A percentile compares a stretch with the other conserved stretches of the same genome.
Conservation (phyloP, 345 rosid genomes). For the Turritis glabra region DNA sequence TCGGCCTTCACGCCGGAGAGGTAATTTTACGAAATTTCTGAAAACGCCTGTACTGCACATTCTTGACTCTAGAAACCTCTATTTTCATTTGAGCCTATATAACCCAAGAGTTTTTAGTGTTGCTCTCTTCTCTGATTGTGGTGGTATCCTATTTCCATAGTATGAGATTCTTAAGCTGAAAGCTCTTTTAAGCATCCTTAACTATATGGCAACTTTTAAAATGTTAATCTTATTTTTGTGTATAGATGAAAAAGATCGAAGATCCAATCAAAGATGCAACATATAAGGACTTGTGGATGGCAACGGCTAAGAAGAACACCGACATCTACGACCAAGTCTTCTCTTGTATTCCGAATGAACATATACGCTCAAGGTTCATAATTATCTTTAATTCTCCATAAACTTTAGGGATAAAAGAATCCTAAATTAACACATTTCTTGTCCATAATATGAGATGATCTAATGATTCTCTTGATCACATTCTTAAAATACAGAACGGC, state of each 20-base stretch:
- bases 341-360: slow-evolving; percentile 81
- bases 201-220: not conserved
- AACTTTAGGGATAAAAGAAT: not conserved
- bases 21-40: slow-evolving; percentile 34
- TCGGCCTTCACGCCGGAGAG: slow-evolving; percentile 70
- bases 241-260: slow-evolving; percentile 55
- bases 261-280: slow-evolving; percentile 74
- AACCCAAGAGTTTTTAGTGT: not conserved
- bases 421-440: not conserved
- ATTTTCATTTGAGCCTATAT: not conserved
- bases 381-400: not conserved
- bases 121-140: not conserved
- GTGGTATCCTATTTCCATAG: not conserved
- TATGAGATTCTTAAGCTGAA: not conserved
- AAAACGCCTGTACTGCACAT: not conserved
- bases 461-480: not conserved
- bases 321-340: slow-evolving; percentile 73
- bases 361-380: slow-evolving; percentile 61
- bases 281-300: slow-evolving; percentile 68
- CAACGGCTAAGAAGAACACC: slow-evolving; percentile 75
- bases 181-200: not conserved
- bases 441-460: not conserved
- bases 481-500: slow-evolving; percentile 55
- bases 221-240: not conserved
- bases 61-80: not conserved